phyloP scores from a whole-genome alignment of 257 asterid species.

The Eustoma russellianum region DNA sequence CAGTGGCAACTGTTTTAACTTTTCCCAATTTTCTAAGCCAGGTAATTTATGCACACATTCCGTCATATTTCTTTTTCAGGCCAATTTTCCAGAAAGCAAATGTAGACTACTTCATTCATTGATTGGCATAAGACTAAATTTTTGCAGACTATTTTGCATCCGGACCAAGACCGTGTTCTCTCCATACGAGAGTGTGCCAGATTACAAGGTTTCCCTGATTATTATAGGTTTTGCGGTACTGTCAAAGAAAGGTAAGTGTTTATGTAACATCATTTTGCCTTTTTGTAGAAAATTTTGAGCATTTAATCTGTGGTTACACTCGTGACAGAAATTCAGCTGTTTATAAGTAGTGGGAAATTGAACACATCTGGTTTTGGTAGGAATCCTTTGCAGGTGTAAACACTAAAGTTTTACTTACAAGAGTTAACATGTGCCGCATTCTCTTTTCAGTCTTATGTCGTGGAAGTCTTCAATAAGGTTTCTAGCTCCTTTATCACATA shows the following conservation, averaged over 20 bases:
- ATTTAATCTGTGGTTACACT: too few relatives aligned
- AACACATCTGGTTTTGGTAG: too few relatives aligned
- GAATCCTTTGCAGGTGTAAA: too few relatives aligned
- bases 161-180: slow-evolving; percentile 77
- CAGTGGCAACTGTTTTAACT: slow-evolving; percentile 66
- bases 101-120: neutral
- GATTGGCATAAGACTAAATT: neutral
- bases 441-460: too few relatives aligned
- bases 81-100: neutral
- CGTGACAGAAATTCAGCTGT: too few relatives aligned
- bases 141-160: slow-evolving; percentile 52
- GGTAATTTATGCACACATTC: slow-evolving; percentile 7
- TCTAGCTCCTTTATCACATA: too few relatives aligned
- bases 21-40: slow-evolving; percentile 39
- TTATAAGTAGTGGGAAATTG: too few relatives aligned
- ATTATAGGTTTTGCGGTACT: slow-evolving; percentile 59
- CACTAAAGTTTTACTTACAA: too few relatives aligned
- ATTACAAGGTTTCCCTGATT: slow-evolving; percentile 87
- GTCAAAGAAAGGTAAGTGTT: slow-evolving; percentile 32
- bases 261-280: neutral
- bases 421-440: too few relatives aligned
- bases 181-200: slow-evolving; percentile 77
- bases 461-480: too few relatives aligned
- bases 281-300: too few relatives aligned
- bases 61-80: neutral